These are phyloP conservation scores for Odontarrhena argentea DNA, from an alignment of 345 rosid genomes.

Conservation along the genomic window DNA sequence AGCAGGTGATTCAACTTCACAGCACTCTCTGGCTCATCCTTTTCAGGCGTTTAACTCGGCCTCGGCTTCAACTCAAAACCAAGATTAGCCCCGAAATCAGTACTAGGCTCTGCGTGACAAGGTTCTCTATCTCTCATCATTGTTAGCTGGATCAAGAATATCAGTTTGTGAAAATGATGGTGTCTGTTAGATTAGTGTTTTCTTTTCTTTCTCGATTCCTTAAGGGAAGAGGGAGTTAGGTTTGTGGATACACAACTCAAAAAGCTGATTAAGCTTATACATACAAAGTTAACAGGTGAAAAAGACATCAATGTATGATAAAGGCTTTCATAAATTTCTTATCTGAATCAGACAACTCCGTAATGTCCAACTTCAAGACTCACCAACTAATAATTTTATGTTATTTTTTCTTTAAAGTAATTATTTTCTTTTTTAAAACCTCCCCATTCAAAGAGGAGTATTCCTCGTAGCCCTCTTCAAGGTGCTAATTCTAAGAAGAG, in stretches of 20 bases:
- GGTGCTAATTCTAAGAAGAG: no score
- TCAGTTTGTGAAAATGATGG: conserved; percentile 29
- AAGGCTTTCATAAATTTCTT: conserved; percentile 9
- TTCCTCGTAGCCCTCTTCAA: no score
- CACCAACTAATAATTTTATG: no score
- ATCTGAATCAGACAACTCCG: no score
- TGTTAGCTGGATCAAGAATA: conserved; percentile 26
- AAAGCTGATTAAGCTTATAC: conserved; percentile 34
- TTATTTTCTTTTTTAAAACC: no score
- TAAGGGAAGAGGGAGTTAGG: conserved; percentile 26
- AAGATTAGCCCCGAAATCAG: conserved; percentile 11
- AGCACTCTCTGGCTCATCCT: conserved; percentile 11
- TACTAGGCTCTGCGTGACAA: conserved; percentile 32
- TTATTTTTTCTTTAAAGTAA: no score
- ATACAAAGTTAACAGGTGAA: conserved; percentile 20
- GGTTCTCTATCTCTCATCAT: conserved; percentile 23
- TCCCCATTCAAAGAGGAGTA: no score
- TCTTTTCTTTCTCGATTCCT: conserved; percentile 10
- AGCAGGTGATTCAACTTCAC: conserved; percentile 24
- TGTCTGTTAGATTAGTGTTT: conserved; percentile 16
- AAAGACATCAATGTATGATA: conserved; percentile 33
- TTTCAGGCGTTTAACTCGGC: conserved; percentile 17
- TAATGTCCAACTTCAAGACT: no score
- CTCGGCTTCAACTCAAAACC: conserved; percentile 21
- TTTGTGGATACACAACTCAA: conserved; percentile 34